Evolutionary conservation across 352 stramenopile genomes (phyloP).

Genomic region (Blastocystis sp.): DNA sequence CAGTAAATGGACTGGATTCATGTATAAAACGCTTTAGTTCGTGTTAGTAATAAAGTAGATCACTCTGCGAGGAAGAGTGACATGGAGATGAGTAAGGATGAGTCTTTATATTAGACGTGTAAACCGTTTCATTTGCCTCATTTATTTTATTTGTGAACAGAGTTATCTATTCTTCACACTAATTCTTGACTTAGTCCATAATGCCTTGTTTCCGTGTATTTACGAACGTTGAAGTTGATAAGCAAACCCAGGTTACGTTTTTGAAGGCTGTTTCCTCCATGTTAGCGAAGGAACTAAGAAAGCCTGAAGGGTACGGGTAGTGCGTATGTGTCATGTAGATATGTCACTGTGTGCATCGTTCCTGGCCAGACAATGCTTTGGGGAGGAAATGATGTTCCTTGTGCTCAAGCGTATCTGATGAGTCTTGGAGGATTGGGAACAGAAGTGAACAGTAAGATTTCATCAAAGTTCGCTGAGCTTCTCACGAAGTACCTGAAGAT

Average conservation of each 20-base stretch:
- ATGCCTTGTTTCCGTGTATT: slow-evolving; percentile 64
- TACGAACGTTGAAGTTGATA: slow-evolving; percentile 57
- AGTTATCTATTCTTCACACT: not conserved
- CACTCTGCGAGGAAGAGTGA: too few relatives aligned
- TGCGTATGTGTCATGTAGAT: not conserved
- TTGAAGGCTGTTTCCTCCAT: slow-evolving; percentile 50
- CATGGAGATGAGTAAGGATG: too few relatives aligned
- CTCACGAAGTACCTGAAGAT: slow-evolving; percentile 54
- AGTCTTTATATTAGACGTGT: too few relatives aligned
- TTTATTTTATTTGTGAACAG: too few relatives aligned
- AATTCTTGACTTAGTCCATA: not conserved
- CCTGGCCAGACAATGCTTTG: slow-evolving; percentile 42
- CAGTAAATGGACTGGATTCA: too few relatives aligned
- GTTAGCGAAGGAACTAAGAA: slow-evolving; percentile 42
- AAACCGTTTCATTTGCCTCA: too few relatives aligned
- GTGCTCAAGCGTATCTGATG: slow-evolving; percentile 59
- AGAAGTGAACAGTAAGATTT: slow-evolving; percentile 61
- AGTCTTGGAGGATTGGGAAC: slow-evolving; percentile 56
- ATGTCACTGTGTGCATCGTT: slow-evolving; percentile 54
- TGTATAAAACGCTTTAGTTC: too few relatives aligned
- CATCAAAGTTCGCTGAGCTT: slow-evolving; percentile 6
- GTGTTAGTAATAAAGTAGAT: too few relatives aligned
- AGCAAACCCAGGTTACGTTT: not conserved
- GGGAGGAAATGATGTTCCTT: slow-evolving; percentile 55
- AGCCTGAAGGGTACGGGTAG: slow-evolving; percentile 20